phyloP scores from a whole-genome alignment of 306 rosid species.

The Acacia melanoxylon region DNA sequence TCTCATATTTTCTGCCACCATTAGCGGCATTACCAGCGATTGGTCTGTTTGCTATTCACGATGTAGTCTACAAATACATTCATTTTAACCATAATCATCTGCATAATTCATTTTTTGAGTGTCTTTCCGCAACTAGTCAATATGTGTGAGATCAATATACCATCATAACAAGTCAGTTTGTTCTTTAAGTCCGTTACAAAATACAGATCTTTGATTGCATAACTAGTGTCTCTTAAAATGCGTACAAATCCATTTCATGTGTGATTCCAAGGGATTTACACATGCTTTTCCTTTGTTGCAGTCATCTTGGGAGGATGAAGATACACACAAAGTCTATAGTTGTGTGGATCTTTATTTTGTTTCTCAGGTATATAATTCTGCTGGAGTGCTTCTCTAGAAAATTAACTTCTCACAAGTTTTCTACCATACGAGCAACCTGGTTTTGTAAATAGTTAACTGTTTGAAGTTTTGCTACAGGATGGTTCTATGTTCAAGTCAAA shows the following conservation, averaged over 20 bases:
- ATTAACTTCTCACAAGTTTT: neutral
- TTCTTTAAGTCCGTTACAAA: neutral
- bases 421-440: neutral
- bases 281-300: constrained; percentile 50
- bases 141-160: neutral
- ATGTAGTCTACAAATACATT: neutral
- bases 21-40: neutral
- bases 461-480: constrained; percentile 66
- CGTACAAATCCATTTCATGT: neutral
- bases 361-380: constrained; percentile 63
- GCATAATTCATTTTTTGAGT: neutral
- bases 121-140: neutral
- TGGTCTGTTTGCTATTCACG: neutral
- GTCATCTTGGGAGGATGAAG: constrained; percentile 87
- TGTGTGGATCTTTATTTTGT: constrained; percentile 90
- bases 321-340: constrained; percentile 61
- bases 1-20: constrained; percentile 10
- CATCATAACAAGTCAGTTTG: constrained; percentile 18
- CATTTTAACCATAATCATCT: neutral
- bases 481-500: constrained; percentile 88
- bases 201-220: neutral
- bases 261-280: constrained; percentile 25
- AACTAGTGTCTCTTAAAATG: neutral
- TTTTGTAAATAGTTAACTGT: constrained; percentile 25
- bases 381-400: neutral